These are phyloP conservation scores for Fusarium robinianum DNA, from an alignment of 2,329 filamentous ascomycete genomes.

Conservation along the genomic window DNA sequence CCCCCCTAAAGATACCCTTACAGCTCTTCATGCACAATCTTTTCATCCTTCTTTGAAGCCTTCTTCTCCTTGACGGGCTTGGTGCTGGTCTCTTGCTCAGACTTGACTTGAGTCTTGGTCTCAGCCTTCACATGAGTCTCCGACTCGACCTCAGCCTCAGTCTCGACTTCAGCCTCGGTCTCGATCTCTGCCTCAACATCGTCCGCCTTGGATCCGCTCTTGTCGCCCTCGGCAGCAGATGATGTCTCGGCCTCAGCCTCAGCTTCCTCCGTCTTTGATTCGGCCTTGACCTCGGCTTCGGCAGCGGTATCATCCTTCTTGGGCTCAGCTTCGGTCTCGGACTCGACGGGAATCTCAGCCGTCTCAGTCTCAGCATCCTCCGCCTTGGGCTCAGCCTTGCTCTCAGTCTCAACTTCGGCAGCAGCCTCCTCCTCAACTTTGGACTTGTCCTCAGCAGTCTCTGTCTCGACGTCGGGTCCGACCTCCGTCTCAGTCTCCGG, in stretches of 20 bases:
- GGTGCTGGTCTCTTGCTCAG: constrained; percentile 21
- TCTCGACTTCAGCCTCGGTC: constrained; percentile 14
- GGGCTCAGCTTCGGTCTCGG: constrained; percentile 28
- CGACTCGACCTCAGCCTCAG: constrained; percentile 28
- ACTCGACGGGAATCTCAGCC: constrained; percentile 15
- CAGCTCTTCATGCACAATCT: constrained; percentile 54
- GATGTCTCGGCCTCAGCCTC: constrained; percentile 23
- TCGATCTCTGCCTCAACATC: constrained; percentile 29
- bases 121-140: constrained; percentile 27
- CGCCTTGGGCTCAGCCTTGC: constrained; percentile 24
- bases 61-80: constrained; percentile 33
- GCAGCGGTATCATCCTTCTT: constrained; percentile 20
- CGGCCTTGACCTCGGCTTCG: constrained; percentile 9
- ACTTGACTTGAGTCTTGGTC: constrained; percentile 11
- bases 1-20: constrained; percentile 37
- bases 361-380: too few relatives aligned
- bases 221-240: constrained; percentile 25
- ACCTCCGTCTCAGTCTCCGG: constrained; percentile 19
- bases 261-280: constrained; percentile 16
- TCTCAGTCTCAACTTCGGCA: constrained; percentile 19
- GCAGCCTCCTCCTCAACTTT: constrained; percentile 27
- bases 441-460: constrained; percentile 14
- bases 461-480: constrained; percentile 21
- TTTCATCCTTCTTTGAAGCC: constrained; percentile 32
- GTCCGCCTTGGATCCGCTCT: constrained; percentile 17